phyloP scores from a whole-genome alignment of 2,329 filamentous ascomycete species.

The Phaeosphaeriaceae sp. region DNA sequence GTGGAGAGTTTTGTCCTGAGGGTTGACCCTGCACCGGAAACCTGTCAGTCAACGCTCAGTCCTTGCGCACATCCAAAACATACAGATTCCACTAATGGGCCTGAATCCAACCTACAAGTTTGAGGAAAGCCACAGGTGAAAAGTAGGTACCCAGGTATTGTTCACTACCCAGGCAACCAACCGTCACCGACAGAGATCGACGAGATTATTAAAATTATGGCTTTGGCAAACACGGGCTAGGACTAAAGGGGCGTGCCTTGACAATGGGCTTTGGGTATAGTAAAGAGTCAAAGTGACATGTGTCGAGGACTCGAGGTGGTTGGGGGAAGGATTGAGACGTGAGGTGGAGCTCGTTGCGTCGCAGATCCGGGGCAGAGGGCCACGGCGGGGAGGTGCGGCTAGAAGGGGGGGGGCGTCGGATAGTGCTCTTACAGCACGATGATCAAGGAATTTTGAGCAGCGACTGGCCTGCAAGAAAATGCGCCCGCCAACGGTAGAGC shows the following conservation, averaged over 20 bases:
- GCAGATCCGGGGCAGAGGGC: constrained; percentile 28
- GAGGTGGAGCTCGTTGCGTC: constrained; percentile 37
- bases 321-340: constrained; percentile 35
- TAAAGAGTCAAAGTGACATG: constrained; percentile 10
- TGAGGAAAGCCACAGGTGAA: too few species aligned
- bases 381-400: constrained; percentile 16
- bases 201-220: not conserved
- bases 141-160: too few species aligned
- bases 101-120: not conserved
- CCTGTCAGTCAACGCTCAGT: constrained; percentile 30
- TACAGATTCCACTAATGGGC: constrained; percentile 17
- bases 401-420: constrained; percentile 15
- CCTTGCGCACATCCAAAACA: constrained; percentile 34
- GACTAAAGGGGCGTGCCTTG: too few species aligned
- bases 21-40: constrained; percentile 17
- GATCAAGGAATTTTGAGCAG: constrained; percentile 24
- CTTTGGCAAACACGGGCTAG: not conserved
- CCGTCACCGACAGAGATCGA: not conserved
- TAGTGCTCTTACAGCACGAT: constrained; percentile 29
- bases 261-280: not conserved
- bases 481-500: constrained; percentile 12
- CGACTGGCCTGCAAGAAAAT: constrained; percentile 18
- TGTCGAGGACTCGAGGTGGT: constrained; percentile 14
- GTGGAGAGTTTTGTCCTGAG: constrained; percentile 13
- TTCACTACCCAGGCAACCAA: too few species aligned